A percentile compares a stretch with the other conserved stretches of the same genome.
Evolutionary conservation across 768 basidiomycete genomes (phyloP).

Genomic region (Strobilomyces dryophilus): DNA sequence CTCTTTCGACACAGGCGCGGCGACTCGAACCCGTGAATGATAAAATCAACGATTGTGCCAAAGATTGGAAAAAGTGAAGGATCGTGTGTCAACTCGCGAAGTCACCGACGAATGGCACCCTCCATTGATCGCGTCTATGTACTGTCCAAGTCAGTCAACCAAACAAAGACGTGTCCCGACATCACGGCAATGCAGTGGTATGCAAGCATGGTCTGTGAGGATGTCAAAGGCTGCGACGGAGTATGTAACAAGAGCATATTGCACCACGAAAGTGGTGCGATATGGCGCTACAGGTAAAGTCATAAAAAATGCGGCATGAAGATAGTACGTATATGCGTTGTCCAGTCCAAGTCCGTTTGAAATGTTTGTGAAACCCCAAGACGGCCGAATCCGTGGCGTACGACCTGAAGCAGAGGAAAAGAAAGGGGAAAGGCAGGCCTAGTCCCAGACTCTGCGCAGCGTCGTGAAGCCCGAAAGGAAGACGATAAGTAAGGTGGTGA

Average conservation of each 20-base stretch:
- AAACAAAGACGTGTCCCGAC: background rate
- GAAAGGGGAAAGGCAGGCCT: constrained; percentile 1
- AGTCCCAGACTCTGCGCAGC: constrained; percentile 29
- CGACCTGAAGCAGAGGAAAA: background rate
- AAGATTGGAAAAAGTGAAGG: constrained; percentile 1
- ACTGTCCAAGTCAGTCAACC: background rate
- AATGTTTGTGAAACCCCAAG: constrained; percentile 24
- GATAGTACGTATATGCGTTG: constrained; percentile 25
- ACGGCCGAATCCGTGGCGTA: constrained; percentile 2
- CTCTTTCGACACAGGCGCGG: background rate
- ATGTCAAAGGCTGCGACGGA: background rate
- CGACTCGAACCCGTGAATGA: background rate
- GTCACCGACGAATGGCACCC: background rate
- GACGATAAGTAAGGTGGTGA: constrained; percentile 29
- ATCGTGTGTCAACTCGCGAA: background rate
- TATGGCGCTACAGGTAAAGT: constrained; percentile 10
- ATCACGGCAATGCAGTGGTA: constrained; percentile 1
- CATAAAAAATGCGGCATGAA: constrained; percentile 22
- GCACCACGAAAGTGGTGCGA: constrained; percentile 15
- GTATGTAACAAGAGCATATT: constrained; percentile 17
- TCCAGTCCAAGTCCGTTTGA: constrained; percentile 27
- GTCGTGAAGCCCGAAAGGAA: constrained; percentile 34
- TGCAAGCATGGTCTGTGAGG: constrained; percentile 5
- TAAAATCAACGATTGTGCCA: background rate
- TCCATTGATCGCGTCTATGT: constrained; percentile 5